Base-by-base conservation (phyloP, 371 early-diverging fungal genomes). In the Zychaea mexicana region DNA sequence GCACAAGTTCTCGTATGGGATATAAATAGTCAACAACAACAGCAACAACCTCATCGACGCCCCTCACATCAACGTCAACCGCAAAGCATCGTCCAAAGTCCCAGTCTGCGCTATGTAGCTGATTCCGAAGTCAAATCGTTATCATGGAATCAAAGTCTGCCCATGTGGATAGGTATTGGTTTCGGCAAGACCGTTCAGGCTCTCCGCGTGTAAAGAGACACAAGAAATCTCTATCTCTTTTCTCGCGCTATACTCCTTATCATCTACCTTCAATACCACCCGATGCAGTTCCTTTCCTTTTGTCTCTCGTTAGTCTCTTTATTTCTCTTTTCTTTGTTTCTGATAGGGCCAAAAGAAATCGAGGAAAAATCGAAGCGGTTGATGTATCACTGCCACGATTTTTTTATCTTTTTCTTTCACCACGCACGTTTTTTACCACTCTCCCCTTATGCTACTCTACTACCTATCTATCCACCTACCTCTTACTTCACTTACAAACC, bases 1-100 rank as follows among this genome's bases (percentile, higher is more conserved):
- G 68, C 76, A 19, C 85, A 87, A 59, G 89, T 90, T 0, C 77
- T 91, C n/a, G 85, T 92, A 2, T 92, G 92, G 93, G 89, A 91
- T 69, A 78, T 90, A 31, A 76, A 79, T 30, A n/a, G 76, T 67
- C 52, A 61, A 55, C 60, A 46, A 42, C 42, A 42, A 42, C 39
- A 57, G 36, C 21, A 27, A 38, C 45, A 28, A 53, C 17, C 26
- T 32, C 24, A 31, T 38, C 60, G 52, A 7, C 47, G 38, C 21
- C 47, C 47, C 27, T 36, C 52, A 22, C 22, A 33, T 24, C 58
- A 47, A 27, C 70, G 45, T 26, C 60, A 61, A 19, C 69, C 28
- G 57, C 49, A 49, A 49, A 67, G 36, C 42, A 27, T 70, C 60
- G 60, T 83, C 27, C 75, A 77, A 19, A 88, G 86, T 53, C 90